Evolutionary conservation across 305 asterid species (phyloP), one percentile per base, ranked within the genome.

Genomic region (Petunia hybrid): DNA sequence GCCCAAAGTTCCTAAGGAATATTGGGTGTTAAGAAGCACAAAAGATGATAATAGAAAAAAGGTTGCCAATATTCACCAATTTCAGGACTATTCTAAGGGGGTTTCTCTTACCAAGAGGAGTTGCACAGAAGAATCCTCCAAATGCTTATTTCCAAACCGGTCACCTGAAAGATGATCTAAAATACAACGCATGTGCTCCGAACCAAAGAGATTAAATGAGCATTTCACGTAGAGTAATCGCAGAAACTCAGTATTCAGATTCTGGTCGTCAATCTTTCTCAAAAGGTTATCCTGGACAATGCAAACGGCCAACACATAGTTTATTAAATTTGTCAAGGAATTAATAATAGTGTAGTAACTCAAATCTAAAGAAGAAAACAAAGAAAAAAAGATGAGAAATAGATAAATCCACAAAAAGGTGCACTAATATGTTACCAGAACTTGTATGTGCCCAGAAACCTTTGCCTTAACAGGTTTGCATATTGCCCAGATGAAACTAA

Each of bases 21-120:
- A 74, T 14, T 55, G 48, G 39, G 51, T 14, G 51, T 53, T 14
- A 65, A 74, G 38, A 35, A 74, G 51, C 79, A 53, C 48, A 53
- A 31, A 74, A 74, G 65, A 74, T 74, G 64, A 53, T 1, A 31
- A 53, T 74, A 48, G 13, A 46, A 31, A 8, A 36, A 38, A 53
- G 10, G 4, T 14, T 38, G 65, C 9, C 4, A 74, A 74, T 53
- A 8, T 74, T 39, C 65, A 55, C 51, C 64, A 74, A 55, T 55
- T 55, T 74, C 65, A 55, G 46, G 64, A 38, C 38, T 74, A 14
- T 13, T 74, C 63, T 74, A 14, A 64, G 79, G 85, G 40, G 83
- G 78, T 74, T 71, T 77, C 59, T 81, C 93, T 90, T 88, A 94
- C 99, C 97, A 93, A 84, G 78, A 95, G 94, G 84, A 95, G 95